Evolutionary conservation across 352 stramenopile genomes (phyloP).

Genomic region (Blastocystis sp.): DNA sequence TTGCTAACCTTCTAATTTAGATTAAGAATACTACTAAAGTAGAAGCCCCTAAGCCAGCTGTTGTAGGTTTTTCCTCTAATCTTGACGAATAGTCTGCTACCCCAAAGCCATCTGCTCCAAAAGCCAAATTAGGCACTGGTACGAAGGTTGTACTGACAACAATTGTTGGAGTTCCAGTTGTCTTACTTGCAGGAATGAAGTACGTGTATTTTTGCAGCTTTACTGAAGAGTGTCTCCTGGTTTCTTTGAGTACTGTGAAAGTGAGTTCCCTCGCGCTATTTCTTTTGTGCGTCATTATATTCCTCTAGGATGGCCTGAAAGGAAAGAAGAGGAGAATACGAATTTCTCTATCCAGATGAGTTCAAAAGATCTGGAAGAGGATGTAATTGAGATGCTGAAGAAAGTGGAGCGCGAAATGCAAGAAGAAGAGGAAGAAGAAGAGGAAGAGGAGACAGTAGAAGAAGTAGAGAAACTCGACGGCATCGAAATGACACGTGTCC

Average conservation of each 20-base stretch:
- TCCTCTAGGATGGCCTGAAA: not conserved
- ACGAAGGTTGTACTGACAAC: conserved; percentile 49
- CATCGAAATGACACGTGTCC: not conserved
- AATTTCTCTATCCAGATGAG: conserved; percentile 11
- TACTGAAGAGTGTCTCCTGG: conserved; percentile 2
- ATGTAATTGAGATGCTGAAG: conserved; percentile 2
- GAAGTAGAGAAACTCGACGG: not conserved
- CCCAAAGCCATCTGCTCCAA: not conserved
- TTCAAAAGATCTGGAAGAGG: conserved; percentile 49
- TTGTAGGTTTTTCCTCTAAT: not conserved
- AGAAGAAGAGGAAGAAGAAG: not conserved
- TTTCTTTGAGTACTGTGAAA: conserved; percentile 44
- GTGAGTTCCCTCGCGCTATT: not conserved
- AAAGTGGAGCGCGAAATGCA: not conserved
- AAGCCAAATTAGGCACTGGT: not conserved
- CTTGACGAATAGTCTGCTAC: not conserved
- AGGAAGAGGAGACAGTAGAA: not conserved
- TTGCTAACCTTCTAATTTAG: not conserved
- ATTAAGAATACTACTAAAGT: not conserved
- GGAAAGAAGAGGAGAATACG: not conserved
- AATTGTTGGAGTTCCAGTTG: conserved; percentile 28
- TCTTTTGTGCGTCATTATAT: conserved; percentile 25
- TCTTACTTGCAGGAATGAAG: conserved; percentile 48
- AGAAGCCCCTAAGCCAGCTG: not conserved
- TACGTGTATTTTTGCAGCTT: not conserved